Conservation (phyloP, 345 rosid species). For the Dovyalis caffra region DNA sequence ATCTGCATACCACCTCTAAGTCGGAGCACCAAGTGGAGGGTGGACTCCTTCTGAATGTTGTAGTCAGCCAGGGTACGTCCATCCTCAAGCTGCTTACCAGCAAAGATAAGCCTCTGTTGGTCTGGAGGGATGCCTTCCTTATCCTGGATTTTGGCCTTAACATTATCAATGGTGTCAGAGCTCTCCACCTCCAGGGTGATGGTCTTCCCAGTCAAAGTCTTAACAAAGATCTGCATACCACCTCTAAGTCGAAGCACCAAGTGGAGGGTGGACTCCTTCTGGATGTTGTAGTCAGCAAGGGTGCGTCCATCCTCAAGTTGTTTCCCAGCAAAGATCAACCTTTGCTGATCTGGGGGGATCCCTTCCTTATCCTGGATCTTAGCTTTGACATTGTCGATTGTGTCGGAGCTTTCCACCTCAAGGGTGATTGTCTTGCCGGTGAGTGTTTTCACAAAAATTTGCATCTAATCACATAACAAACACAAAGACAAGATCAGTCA, state of each 20-base stretch:
- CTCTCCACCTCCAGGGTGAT: neutral
- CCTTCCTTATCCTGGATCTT: neutral
- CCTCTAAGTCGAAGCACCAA: neutral
- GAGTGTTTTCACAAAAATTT: constrained; percentile 8
- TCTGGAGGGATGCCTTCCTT: neutral
- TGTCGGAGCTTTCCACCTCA: neutral
- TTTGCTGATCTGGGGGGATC: neutral
- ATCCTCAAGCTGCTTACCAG: neutral
- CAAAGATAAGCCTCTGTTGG: neutral
- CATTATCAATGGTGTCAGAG: neutral
- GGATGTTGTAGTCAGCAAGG: neutral
- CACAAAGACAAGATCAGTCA: neutral
- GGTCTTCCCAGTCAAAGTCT: neutral
- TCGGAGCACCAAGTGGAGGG: neutral
- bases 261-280: neutral
- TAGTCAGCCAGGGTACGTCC: neutral
- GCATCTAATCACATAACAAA: neutral
- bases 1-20: neutral
- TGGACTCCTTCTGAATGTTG: neutral
- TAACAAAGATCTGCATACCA: neutral
- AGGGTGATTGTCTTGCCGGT: constrained; percentile 1
- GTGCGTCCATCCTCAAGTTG: neutral
- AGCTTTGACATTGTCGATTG: neutral
- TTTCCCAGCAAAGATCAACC: neutral
- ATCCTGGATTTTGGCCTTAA: neutral